Evolutionary conservation across 1,139 yeast genomes (phyloP).

Genomic region (Pneumocystis wakefieldiae): DNA sequence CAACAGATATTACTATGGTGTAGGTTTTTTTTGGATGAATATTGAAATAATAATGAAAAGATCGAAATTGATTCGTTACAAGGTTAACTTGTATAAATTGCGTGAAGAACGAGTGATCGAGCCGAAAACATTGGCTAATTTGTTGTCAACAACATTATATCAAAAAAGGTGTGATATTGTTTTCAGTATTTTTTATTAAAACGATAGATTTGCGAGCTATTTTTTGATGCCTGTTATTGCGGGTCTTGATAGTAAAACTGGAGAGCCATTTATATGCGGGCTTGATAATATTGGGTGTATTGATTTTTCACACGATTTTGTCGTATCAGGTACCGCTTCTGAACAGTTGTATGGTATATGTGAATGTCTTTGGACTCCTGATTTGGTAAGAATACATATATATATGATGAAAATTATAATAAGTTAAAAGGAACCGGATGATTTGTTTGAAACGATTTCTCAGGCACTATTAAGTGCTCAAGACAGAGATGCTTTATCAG

Average conservation of each 20-base stretch:
- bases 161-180: conserved; percentile 36
- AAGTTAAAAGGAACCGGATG: conserved; percentile 54
- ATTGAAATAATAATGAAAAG: conserved; percentile 4
- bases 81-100: conserved; percentile 76
- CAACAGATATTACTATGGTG: conserved; percentile 81
- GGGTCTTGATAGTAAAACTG: conserved; percentile 69
- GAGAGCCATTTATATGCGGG: conserved; percentile 83
- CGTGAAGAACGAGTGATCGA: conserved; percentile 85
- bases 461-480: conserved; percentile 90
- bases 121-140: conserved; percentile 84
- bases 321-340: conserved; percentile 92
- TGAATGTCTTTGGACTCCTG: conserved; percentile 89
- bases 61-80: conserved; percentile 63
- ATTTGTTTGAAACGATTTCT: conserved; percentile 85
- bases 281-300: conserved; percentile 95
- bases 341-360: conserved; percentile 98
- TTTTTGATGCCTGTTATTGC: conserved; percentile 95
- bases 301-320: conserved; percentile 87
- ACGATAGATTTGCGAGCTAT: conserved; percentile 66
- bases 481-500: conserved; percentile 93
- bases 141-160: conserved; percentile 78
- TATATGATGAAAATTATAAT: conserved; percentile 6
- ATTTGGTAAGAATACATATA: conserved; percentile 27
- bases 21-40: conserved; percentile 4
- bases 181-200: background rate